Percentiles rank a stretch among this genome's conserved stretches.
Evolutionary conservation across 2,329 filamentous ascomycete genomes (phyloP).

Genomic region (Fusarium sp.): DNA sequence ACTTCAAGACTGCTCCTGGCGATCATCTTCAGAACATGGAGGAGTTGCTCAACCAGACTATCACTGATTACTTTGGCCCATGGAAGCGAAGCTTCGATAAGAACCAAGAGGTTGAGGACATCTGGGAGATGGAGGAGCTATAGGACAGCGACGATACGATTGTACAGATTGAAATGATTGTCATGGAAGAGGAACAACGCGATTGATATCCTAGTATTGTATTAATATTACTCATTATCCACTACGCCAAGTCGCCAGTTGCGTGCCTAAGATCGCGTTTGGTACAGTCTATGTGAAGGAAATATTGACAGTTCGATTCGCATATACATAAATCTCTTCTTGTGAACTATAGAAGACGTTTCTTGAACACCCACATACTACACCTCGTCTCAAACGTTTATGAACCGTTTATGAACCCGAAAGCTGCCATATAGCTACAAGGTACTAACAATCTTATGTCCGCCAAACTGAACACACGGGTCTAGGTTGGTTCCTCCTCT

Average conservation of each 20-base stretch:
- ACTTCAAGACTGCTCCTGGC: conserved; percentile 79
- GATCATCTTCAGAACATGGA: conserved; percentile 85
- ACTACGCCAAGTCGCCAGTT: neutral
- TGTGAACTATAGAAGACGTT: neutral
- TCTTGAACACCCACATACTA: neutral
- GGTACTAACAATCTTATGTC: no score
- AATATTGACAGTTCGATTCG: no score
- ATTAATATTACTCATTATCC: neutral
- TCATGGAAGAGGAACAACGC: neutral
- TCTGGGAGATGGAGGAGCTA: conserved; percentile 52
- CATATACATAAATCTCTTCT: neutral
- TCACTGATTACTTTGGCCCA: conserved; percentile 74
- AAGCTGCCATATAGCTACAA: neutral
- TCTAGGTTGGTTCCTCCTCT: neutral
- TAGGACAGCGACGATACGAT: conserved; percentile 39
- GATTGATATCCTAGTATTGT: neutral
- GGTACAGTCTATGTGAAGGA: no score
- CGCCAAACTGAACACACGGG: neutral
- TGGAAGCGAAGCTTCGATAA: conserved; percentile 54
- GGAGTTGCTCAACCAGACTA: conserved; percentile 72
- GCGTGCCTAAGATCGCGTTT: neutral
- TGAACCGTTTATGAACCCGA: neutral
- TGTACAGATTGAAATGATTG: neutral
- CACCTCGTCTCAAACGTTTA: neutral
- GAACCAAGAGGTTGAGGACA: conserved; percentile 7